Conservation (phyloP, 2,329 filamentous ascomycete genomes). For the Huntiella omanensis region DNA sequence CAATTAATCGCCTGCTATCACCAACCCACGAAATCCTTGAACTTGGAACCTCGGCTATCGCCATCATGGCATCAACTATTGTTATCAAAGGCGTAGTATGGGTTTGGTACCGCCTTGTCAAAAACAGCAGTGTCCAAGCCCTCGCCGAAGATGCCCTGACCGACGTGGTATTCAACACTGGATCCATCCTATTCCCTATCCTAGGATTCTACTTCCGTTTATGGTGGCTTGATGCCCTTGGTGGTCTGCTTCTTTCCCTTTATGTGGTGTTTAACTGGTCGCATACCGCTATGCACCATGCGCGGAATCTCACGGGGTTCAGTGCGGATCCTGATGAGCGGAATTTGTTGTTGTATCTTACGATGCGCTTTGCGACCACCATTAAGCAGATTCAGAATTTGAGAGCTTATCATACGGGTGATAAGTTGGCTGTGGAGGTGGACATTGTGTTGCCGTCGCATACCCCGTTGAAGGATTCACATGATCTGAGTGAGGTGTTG, state of each 20-base stretch:
- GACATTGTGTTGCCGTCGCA: slow-evolving; percentile 67
- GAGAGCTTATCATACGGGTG: slow-evolving; percentile 68
- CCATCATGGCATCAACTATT: slow-evolving; percentile 67
- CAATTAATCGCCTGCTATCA: slow-evolving; percentile 41
- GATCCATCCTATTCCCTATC: slow-evolving; percentile 74
- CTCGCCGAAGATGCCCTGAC: slow-evolving; percentile 42
- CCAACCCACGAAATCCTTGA: slow-evolving; percentile 50
- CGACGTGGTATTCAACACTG: slow-evolving; percentile 78
- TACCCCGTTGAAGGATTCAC: slow-evolving; percentile 58
- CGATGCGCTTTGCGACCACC: slow-evolving; percentile 80
- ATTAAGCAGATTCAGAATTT: slow-evolving; percentile 74
- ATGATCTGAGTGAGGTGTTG: slow-evolving; percentile 59
- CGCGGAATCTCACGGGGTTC: slow-evolving; percentile 62
- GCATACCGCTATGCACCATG: slow-evolving; percentile 53
- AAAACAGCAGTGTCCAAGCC: slow-evolving; percentile 71
- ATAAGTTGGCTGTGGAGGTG: slow-evolving; percentile 66
- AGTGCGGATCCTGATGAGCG: slow-evolving; percentile 64
- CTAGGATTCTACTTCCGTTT: slow-evolving; percentile 55
- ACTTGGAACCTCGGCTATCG: slow-evolving; percentile 51
- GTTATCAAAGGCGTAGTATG: slow-evolving; percentile 67
- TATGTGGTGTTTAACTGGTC: slow-evolving; percentile 71
- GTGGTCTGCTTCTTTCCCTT: slow-evolving; percentile 57
- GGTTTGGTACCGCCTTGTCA: slow-evolving; percentile 74
- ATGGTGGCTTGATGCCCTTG: slow-evolving; percentile 72
- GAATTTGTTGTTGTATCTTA: slow-evolving; percentile 73